phyloP scores from a whole-genome alignment of 2,329 filamentous ascomycete species.

The Talaromyces sp. region DNA sequence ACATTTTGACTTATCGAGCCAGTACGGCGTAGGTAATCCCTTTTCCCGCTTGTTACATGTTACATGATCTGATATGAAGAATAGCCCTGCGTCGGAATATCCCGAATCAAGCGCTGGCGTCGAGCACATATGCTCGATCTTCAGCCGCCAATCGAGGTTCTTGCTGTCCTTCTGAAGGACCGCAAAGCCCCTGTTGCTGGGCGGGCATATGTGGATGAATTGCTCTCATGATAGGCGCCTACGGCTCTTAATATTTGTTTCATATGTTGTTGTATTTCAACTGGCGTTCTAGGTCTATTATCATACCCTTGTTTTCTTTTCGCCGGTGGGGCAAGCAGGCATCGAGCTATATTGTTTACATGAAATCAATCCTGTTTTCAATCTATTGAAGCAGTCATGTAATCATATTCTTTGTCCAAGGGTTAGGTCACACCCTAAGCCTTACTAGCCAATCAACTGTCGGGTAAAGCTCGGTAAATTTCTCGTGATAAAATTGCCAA shows the following conservation, averaged over 20 bases:
- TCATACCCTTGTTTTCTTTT: conserved; percentile 9
- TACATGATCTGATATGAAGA: not conserved
- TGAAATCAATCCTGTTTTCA: not conserved
- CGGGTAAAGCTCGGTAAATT: not conserved
- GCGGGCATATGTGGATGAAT: conserved; percentile 61
- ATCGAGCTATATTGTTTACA: not conserved
- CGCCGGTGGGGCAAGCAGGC: not conserved
- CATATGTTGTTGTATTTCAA: not conserved
- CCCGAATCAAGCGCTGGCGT: conserved; percentile 80
- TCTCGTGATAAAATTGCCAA: not conserved
- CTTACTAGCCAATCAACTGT: not conserved
- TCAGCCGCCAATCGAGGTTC: conserved; percentile 84
- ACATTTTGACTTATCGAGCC: conserved; percentile 87
- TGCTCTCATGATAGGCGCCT: conserved; percentile 36
- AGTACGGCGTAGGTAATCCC: conserved; percentile 76
- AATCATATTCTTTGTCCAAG: not conserved
- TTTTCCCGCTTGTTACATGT: not conserved
- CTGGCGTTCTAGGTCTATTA: conserved; percentile 3
- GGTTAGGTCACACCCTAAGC: not conserved
- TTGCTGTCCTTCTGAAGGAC: conserved; percentile 77
- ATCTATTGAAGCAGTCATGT: not conserved
- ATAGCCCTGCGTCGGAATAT: conserved; percentile 84
- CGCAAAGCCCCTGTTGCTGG: conserved; percentile 51
- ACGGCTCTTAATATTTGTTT: conserved; percentile 21
- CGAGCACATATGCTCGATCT: conserved; percentile 79